Conservation (phyloP, 1,139 yeast genomes). For the Candida labiduridarum region DNA sequence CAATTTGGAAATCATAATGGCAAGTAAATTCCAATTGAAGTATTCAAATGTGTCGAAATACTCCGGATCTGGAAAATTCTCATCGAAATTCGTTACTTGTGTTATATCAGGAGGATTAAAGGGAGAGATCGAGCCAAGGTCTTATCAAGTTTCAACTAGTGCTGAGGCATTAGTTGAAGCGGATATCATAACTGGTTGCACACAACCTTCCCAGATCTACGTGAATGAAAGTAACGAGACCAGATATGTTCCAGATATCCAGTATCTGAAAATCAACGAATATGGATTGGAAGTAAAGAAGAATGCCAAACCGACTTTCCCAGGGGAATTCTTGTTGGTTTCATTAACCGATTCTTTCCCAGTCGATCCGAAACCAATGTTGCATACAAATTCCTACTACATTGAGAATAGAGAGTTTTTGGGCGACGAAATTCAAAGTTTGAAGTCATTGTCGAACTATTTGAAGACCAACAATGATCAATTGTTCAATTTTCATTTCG, state of each 20-base stretch:
- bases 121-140: constrained; percentile 88
- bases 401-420: constrained; percentile 78
- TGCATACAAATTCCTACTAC: constrained; percentile 54
- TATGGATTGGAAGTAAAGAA: constrained; percentile 85
- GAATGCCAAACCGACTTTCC: constrained; percentile 94
- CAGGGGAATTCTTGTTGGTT: constrained; percentile 87
- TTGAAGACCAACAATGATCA: constrained; percentile 41
- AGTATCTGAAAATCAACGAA: constrained; percentile 82
- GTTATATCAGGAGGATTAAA: constrained; percentile 83
- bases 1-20: constrained; percentile 83
- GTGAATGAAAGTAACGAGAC: constrained; percentile 70
- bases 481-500: constrained; percentile 72
- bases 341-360: constrained; percentile 95
- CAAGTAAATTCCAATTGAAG: constrained; percentile 73
- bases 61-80: constrained; percentile 66
- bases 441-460: constrained; percentile 42
- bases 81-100: constrained; percentile 92
- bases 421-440: constrained; percentile 69
- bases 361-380: constrained; percentile 54
- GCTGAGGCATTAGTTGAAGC: constrained; percentile 91
- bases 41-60: constrained; percentile 70
- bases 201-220: constrained; percentile 87
- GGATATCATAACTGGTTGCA: constrained; percentile 81
- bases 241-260: constrained; percentile 93
- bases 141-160: constrained; percentile 85